Base-by-base conservation (phyloP, 352 stramenopile species). In the Elongisporangium prolatum region DNA sequence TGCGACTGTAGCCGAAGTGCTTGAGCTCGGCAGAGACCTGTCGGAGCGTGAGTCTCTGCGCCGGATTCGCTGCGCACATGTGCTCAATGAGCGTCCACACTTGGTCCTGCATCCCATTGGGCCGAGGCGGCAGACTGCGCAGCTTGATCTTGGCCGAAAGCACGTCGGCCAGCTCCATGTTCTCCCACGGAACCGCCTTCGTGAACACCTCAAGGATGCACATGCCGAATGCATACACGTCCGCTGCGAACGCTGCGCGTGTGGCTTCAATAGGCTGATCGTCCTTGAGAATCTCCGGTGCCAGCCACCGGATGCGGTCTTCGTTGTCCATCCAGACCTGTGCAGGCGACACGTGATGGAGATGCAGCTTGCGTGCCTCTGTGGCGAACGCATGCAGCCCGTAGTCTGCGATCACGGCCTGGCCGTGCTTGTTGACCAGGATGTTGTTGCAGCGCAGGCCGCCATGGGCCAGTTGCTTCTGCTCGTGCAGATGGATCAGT, bases 191-290 rank as follows among this genome's bases (percentile, higher is more conserved):
- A 0, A 76, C 57, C 10, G 74, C 67, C 0, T 67, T 64, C 1
- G 80, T 88, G 22, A 89, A 59, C 1, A 77, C 72, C 44, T 93
- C 80, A 7, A 89, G n/a, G 21, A 91, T 88, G 47, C 75, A 89
- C 80, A 93, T 89, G n/a, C 83, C 83, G 38, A 91, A 82, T 13
- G 79, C 75, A 59, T 88, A 93, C 40, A 91, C 71, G 53, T 93
- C 80, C 0, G 69, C 75, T 2, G 69, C 67, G 21, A 82, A 85
- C 1, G 71, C 77, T 25, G 67, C 61, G 10, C 61, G 62, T 51
- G 72, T 77, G 0, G 60, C 65, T 9, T 65, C 48, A 1, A 44
- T 44, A 13, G 3, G 24, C 24, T 34, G 24, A 52, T 75, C 56
- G 51, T 82, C 69, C 25, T 60, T 59, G 49, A 88, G 60, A 20